A percentile compares a stretch with the other conserved stretches of the same genome.
Conservation (phyloP, 768 basidiomycete genomes). For the Lepiota venenata region DNA sequence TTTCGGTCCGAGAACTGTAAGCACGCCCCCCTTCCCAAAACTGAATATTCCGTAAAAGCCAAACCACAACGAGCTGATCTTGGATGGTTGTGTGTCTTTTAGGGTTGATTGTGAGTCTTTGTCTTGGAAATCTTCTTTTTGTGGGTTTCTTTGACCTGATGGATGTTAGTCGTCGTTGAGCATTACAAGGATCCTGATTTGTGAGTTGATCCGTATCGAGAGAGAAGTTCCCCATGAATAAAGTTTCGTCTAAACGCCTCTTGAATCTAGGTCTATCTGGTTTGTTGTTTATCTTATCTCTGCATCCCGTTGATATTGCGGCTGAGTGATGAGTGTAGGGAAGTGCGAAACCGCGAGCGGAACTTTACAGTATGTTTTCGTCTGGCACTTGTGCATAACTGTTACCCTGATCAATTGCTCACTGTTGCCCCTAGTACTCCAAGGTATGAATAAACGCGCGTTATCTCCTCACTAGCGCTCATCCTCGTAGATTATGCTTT, state of each 20-base stretch:
- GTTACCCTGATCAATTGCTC: not conserved
- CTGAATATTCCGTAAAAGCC: not conserved
- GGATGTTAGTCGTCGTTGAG: slow-evolving; percentile 60
- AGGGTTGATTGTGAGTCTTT: slow-evolving; percentile 68
- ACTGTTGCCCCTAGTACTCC: slow-evolving; percentile 55
- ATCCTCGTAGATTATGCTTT: slow-evolving; percentile 73
- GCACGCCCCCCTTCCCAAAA: slow-evolving; percentile 22
- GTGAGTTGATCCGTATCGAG: slow-evolving; percentile 39
- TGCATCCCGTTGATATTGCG: too few species aligned
- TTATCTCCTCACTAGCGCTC: too few species aligned
- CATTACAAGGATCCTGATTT: slow-evolving; percentile 76
- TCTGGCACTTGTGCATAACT: not conserved
- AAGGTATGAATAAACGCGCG: slow-evolving; percentile 43
- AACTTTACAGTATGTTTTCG: slow-evolving; percentile 70
- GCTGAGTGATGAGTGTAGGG: slow-evolving; percentile 45
- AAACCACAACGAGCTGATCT: not conserved
- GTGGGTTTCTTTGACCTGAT: not conserved
- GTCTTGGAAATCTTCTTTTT: not conserved
- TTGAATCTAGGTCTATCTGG: slow-evolving; percentile 88
- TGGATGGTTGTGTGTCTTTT: not conserved
- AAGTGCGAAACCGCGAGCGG: slow-evolving; percentile 81
- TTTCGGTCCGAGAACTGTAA: slow-evolving; percentile 72
- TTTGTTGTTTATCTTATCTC: slow-evolving; percentile 31
- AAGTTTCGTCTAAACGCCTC: too few species aligned
- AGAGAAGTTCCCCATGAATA: too few species aligned